Conservation (phyloP, 768 basidiomycete species). For the Lenzites betulinus region DNA sequence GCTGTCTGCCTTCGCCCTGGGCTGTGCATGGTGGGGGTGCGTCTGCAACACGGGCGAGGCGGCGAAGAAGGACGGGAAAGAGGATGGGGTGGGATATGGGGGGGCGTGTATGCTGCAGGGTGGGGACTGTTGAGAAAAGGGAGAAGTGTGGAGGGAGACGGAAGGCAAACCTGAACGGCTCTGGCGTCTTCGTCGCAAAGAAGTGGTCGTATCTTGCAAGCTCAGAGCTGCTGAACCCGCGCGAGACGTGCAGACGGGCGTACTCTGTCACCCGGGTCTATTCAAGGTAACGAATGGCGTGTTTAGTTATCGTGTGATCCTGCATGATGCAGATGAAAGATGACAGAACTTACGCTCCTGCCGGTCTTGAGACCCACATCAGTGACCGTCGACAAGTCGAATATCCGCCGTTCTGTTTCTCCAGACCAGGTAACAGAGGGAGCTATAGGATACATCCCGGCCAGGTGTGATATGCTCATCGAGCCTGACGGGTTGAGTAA, state of each 20-base stretch:
- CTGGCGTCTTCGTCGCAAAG: slow-evolving; percentile 36
- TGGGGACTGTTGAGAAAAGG: slow-evolving; percentile 1
- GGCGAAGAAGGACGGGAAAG: slow-evolving; percentile 54
- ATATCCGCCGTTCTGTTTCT: slow-evolving; percentile 14
- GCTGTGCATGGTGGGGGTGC: too few relatives aligned
- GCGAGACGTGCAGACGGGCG: slow-evolving; percentile 54
- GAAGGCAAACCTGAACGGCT: slow-evolving; percentile 40
- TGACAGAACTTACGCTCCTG: background rate
- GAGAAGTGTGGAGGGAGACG: background rate
- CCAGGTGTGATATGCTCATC: slow-evolving; percentile 56
- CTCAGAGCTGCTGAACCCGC: slow-evolving; percentile 53
- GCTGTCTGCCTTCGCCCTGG: background rate
- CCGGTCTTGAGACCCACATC: background rate
- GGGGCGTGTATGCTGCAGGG: slow-evolving; percentile 46
- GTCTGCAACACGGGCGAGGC: too few relatives aligned
- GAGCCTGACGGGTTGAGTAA: slow-evolving; percentile 56
- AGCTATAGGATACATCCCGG: slow-evolving; percentile 53
- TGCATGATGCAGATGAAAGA: background rate
- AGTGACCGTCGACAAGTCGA: slow-evolving; percentile 21
- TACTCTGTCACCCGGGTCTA: slow-evolving; percentile 29
- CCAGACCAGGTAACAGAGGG: slow-evolving; percentile 4
- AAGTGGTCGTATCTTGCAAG: slow-evolving; percentile 43
- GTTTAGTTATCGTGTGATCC: too few relatives aligned
- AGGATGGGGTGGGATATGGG: slow-evolving; percentile 61
- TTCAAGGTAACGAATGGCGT: too few relatives aligned